A percentile compares a stretch with the other conserved stretches of the same genome.
phyloP scores from a whole-genome alignment of 768 basidiomycete genomes.

The Boletus patriciae region DNA sequence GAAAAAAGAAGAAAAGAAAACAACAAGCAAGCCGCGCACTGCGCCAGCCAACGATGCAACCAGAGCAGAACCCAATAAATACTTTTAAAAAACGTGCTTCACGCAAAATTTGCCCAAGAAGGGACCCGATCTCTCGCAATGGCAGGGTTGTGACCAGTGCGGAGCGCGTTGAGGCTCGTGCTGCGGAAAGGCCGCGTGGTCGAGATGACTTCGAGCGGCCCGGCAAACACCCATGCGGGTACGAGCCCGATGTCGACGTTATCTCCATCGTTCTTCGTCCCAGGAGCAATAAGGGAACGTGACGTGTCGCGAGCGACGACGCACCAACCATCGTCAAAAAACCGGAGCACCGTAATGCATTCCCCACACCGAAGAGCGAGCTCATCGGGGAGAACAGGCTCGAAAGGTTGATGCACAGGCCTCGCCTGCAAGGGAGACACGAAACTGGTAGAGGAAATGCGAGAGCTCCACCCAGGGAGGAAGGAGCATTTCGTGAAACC shows the following conservation, averaged over 20 bases:
- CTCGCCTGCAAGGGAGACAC: constrained; percentile 41
- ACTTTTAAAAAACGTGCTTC: background rate
- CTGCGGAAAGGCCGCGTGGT: constrained; percentile 66
- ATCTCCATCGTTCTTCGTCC: constrained; percentile 23
- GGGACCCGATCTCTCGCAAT: constrained; percentile 50
- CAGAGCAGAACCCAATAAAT: background rate
- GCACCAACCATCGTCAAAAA: constrained; percentile 82
- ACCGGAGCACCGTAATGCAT: constrained; percentile 57
- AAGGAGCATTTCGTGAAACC: constrained; percentile 38
- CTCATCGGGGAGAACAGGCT: constrained; percentile 74
- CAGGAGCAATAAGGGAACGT: constrained; percentile 28
- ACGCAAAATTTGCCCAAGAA: constrained; percentile 52
- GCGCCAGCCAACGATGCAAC: background rate
- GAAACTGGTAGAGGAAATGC: constrained; percentile 5
- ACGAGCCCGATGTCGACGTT: constrained; percentile 69
- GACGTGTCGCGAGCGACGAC: constrained; percentile 57
- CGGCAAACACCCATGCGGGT: constrained; percentile 76
- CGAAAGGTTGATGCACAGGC: constrained; percentile 64
- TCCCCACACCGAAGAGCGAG: constrained; percentile 59
- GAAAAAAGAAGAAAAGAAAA: background rate
- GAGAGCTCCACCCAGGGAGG: constrained; percentile 11
- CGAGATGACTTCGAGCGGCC: constrained; percentile 56
- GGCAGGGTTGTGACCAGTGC: constrained; percentile 40
- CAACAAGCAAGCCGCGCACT: background rate
- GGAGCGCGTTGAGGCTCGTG: constrained; percentile 49